Percentiles rank a stretch among this genome's conserved stretches.
Conservation (phyloP, 352 stramenopile genomes). For the Pythium rhizo-oryzae region DNA sequence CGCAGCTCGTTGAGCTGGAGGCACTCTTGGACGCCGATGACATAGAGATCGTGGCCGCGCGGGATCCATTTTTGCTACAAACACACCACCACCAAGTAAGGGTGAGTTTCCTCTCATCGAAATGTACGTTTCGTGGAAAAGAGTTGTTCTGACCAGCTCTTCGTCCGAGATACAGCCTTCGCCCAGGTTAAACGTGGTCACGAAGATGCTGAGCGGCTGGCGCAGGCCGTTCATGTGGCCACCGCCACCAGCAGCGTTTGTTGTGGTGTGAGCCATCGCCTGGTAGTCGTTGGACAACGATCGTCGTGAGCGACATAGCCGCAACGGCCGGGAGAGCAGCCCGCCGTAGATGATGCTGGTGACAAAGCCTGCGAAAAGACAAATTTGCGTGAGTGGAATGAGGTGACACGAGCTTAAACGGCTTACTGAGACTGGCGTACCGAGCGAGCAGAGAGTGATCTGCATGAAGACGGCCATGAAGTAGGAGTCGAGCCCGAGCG, state of each 20-base stretch:
- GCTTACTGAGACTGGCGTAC: not conserved
- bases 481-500: slow-evolving; percentile 50
- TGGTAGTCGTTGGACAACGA: slow-evolving; percentile 35
- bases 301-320: slow-evolving; percentile 16
- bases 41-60: slow-evolving; percentile 80
- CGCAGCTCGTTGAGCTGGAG: slow-evolving; percentile 73
- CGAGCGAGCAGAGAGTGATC: slow-evolving; percentile 56
- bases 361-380: slow-evolving; percentile 39
- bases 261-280: slow-evolving; percentile 41
- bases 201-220: slow-evolving; percentile 67
- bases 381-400: not conserved
- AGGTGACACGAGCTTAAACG: too few relatives aligned
- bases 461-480: slow-evolving; percentile 67
- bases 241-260: slow-evolving; percentile 17
- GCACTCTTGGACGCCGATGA: slow-evolving; percentile 90
- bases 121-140: too few relatives aligned
- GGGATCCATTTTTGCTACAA: slow-evolving; percentile 80
- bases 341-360: slow-evolving; percentile 63
- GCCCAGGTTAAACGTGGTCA: slow-evolving; percentile 88
- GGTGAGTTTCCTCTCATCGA: too few relatives aligned
- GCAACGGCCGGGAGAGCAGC: slow-evolving; percentile 18
- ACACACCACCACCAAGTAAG: not conserved
- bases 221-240: slow-evolving; percentile 40
- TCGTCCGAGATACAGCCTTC: slow-evolving; percentile 60
- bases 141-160: slow-evolving; percentile 32